Evolutionary conservation across 352 stramenopile species (phyloP).

Genomic region (Phytophthora hybrid): DNA sequence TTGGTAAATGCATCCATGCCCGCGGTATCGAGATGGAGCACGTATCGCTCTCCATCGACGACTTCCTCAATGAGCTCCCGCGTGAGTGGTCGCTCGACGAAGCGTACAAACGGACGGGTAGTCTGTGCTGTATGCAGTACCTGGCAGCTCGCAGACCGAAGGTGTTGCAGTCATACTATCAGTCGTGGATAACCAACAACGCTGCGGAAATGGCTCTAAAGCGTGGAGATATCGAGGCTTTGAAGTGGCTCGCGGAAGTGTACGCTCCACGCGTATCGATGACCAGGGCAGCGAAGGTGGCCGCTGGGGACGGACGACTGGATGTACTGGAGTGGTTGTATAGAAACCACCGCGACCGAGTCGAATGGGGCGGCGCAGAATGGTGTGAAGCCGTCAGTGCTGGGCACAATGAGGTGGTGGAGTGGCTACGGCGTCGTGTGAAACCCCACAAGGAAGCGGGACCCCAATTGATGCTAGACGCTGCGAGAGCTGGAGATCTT

Average conservation of each 20-base stretch:
- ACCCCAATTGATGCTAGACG: conserved; percentile 20
- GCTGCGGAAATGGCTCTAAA: conserved; percentile 14
- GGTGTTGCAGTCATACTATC: background rate
- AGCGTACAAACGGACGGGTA: conserved; percentile 19
- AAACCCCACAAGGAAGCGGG: conserved; percentile 9
- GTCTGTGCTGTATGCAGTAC: conserved; percentile 32
- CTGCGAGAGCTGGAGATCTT: conserved; percentile 21
- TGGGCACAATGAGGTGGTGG: conserved; percentile 12
- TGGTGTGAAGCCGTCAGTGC: conserved; percentile 25
- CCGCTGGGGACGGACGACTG: conserved; percentile 5
- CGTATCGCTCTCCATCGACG: conserved; percentile 18
- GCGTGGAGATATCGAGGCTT: conserved; percentile 12
- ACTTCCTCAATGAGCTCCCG: conserved; percentile 17
- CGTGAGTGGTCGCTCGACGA: conserved; percentile 20
- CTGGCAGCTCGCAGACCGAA: conserved; percentile 3
- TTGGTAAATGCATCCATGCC: conserved; percentile 12
- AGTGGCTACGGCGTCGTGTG: conserved; percentile 18
- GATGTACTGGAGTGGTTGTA: conserved; percentile 27
- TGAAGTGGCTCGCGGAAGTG: conserved; percentile 21
- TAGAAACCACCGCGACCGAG: conserved; percentile 10
- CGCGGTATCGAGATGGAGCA: conserved; percentile 23
- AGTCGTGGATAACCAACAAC: conserved; percentile 24
- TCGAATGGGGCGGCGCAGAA: conserved; percentile 28
- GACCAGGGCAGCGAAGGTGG: conserved; percentile 10
- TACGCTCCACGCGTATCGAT: conserved; percentile 15